These are phyloP conservation scores for Podila minutissima DNA, from an alignment of 192 early-diverging fungal species.

Conservation along the genomic window DNA sequence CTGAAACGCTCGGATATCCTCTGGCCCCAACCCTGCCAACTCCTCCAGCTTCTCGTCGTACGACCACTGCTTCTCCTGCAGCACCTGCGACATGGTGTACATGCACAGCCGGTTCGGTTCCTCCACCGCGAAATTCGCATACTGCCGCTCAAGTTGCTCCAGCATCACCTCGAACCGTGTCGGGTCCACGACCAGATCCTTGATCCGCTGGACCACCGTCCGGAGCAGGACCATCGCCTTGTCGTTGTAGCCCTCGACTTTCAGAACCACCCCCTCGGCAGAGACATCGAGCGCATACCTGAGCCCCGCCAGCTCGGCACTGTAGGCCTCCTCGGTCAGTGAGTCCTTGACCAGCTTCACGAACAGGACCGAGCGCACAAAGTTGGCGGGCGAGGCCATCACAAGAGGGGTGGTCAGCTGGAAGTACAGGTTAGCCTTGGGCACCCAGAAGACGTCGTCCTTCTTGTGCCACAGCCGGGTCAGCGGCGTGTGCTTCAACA, in stretches of 20 bases:
- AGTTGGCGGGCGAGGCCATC: neutral
- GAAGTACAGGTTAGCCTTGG: conserved; percentile 81
- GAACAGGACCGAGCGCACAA: conserved; percentile 33
- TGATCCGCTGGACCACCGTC: conserved; percentile 73
- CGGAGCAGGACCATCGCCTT: conserved; percentile 75
- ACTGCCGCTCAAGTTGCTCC: conserved; percentile 70
- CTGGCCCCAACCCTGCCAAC: conserved; percentile 61
- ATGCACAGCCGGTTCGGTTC: conserved; percentile 76
- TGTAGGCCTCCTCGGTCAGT: conserved; percentile 55
- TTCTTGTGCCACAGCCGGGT: conserved; percentile 92
- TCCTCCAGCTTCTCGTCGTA: conserved; percentile 74
- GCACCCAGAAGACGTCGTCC: conserved; percentile 92
- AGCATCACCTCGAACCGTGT: conserved; percentile 77
- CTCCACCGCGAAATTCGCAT: conserved; percentile 73
- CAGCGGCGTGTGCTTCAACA: conserved; percentile 67
- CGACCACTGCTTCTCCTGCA: conserved; percentile 77
- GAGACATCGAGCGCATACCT: conserved; percentile 59
- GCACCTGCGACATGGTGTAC: conserved; percentile 69
- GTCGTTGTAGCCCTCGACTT: conserved; percentile 84
- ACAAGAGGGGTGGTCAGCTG: conserved; percentile 31
- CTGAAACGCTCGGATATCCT: conserved; percentile 73
- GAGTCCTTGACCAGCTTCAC: conserved; percentile 46
- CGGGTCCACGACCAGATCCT: conserved; percentile 59
- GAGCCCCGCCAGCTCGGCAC: conserved; percentile 66
- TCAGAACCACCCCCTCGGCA: conserved; percentile 66